Evolutionary conservation across 768 basidiomycete species (phyloP).

Genomic region (Hydnomerulius pinastri): DNA sequence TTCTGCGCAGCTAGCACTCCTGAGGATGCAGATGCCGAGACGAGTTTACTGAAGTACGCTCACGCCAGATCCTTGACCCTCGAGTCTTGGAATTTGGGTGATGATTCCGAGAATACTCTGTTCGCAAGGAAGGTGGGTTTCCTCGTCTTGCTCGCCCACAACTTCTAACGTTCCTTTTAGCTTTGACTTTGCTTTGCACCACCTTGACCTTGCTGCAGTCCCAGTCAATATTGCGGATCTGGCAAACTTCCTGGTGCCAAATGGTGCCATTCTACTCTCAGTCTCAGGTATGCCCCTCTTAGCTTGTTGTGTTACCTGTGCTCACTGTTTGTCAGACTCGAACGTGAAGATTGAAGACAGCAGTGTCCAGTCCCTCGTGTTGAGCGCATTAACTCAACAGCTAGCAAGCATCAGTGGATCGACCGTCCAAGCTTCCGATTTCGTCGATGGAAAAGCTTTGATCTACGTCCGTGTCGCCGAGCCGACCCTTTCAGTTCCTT

Average conservation of each 20-base stretch:
- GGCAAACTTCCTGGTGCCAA: conserved; percentile 12
- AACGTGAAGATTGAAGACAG: neutral
- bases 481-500: neutral
- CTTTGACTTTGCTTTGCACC: conserved; percentile 11
- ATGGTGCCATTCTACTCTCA: conserved; percentile 11
- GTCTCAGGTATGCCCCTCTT: conserved; percentile 4
- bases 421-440: neutral
- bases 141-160: too few relatives aligned
- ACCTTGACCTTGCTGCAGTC: conserved; percentile 5
- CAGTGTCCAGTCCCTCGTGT: neutral
- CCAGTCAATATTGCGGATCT: conserved; percentile 6
- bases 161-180: too few relatives aligned
- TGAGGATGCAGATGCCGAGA: conserved; percentile 14
- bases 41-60: conserved; percentile 4
- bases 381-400: neutral
- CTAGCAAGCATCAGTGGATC: conserved; percentile 1
- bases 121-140: neutral
- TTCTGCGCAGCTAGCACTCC: conserved; percentile 10
- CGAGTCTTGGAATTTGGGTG: too few relatives aligned
- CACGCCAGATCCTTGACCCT: too few relatives aligned
- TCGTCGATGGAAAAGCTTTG: neutral
- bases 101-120: too few relatives aligned
- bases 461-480: neutral
- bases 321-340: conserved; percentile 1
- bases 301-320: neutral